Percentiles rank a stretch among this genome's conserved stretches.
These are phyloP conservation scores for Aspergillus chevalieri DNA, from an alignment of 2,329 filamentous ascomycete genomes.

Conservation along the genomic window DNA sequence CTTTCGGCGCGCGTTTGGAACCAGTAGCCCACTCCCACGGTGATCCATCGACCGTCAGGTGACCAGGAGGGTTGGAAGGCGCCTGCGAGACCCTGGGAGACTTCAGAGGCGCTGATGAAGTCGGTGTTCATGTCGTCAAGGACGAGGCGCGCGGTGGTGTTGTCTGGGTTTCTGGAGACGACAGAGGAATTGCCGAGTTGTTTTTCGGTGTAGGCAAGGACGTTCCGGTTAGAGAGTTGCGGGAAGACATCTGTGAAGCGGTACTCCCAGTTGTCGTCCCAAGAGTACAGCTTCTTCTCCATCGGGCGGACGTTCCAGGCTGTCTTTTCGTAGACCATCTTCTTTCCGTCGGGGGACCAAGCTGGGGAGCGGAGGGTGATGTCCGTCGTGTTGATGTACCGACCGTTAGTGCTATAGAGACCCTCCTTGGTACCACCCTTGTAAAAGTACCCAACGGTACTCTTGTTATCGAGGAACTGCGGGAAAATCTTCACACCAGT, in stretches of 20 bases:
- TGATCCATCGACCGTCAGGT: conserved; percentile 32
- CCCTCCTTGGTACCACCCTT: conserved; percentile 20
- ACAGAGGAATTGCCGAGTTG: conserved; percentile 38
- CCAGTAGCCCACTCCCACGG: conserved; percentile 38
- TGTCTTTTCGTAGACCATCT: conserved; percentile 18
- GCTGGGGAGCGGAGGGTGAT: conserved; percentile 11
- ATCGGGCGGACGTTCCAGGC: conserved; percentile 27
- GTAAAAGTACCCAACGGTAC: conserved; percentile 15
- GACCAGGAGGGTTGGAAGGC: conserved; percentile 40
- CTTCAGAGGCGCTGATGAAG: conserved; percentile 13
- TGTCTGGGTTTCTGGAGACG: conserved; percentile 26
- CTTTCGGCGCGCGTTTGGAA: conserved; percentile 29
- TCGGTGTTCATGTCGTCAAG: conserved; percentile 18
- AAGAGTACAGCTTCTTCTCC: conserved; percentile 35
- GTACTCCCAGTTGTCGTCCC: conserved; percentile 38
- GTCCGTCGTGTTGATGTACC: conserved; percentile 4
- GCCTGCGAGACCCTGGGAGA: conserved; percentile 25
- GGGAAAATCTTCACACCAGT: conserved; percentile 27
- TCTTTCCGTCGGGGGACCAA: conserved; percentile 31
- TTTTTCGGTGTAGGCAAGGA: conserved; percentile 34
- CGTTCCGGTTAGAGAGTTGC: conserved; percentile 19
- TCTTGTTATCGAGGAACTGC: conserved; percentile 26
- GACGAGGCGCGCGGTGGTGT: conserved; percentile 18
- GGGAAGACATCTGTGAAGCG: conserved; percentile 42
- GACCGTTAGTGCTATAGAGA: conserved; percentile 21